Evolutionary conservation across 805 yeast genomes (phyloP), one percentile per base, ranked within the genome.

Genomic region (Wickerhamomyces subpelliculosus): DNA sequence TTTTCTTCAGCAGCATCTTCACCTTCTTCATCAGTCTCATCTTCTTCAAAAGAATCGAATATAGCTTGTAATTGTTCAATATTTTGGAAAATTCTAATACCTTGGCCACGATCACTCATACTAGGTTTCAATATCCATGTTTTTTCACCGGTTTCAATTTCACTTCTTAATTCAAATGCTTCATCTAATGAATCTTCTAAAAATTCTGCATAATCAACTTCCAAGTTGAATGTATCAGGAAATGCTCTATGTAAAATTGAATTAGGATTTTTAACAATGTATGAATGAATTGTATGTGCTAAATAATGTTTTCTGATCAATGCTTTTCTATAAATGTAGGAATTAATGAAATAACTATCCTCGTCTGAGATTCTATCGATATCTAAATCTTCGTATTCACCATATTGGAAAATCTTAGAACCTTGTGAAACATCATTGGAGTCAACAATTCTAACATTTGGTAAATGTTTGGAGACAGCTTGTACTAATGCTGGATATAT

Each of bases 71-170:
- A 65, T 51, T 88, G 93, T 8, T 79, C 85, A 26, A 86, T 68
- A 0, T 88, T 79, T 38, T 70, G 70, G 64, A 93, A 93, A 0
- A 93, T 61, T 28, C 96, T 65, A 35, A 93, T 90, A 0, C 98
- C 98, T 57, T 93, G 96, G 10, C 96, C 98, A 55, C 90, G 81
- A 55, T 93, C 98, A 52, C 95, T 84, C 96, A 93, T 88, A 46
- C 95, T 80, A 13, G 98, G 98, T 56, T 93, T 93, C 56, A 93
- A 68, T 27, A 93, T 93, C 89, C 94, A 90, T 34, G 81, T 74
- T 46, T 73, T 76, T 14, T 66, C 70, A 12, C 74, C 75, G 10
- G 60, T 57, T 42, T 80, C 81, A 25, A 93, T 64, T 48, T 84
- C 96, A 37, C 81, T 82, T 41, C 95, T 65, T 35, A 93, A 67